These are phyloP conservation scores for Kondoa subrosea DNA, from an alignment of 768 basidiomycete genomes.

Conservation along the genomic window DNA sequence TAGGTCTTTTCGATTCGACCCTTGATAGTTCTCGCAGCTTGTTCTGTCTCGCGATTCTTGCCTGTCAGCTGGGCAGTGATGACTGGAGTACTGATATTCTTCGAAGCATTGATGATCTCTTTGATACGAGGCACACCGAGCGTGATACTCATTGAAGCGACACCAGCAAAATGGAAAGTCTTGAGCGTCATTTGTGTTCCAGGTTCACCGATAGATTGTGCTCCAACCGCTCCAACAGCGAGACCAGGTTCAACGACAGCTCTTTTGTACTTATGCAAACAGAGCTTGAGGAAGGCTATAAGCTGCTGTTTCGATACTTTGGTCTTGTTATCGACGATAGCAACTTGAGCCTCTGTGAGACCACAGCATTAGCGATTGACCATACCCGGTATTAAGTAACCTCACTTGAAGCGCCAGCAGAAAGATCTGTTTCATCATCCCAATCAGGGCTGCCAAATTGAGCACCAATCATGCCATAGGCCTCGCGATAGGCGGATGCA, in stretches of 20 bases:
- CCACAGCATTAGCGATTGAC: no score
- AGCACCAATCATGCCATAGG: constrained; percentile 69
- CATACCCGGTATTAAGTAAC: not conserved
- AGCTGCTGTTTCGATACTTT: constrained; percentile 77
- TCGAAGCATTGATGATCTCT: constrained; percentile 99
- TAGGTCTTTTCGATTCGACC: constrained; percentile 87
- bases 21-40: constrained; percentile 95
- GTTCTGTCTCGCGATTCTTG: constrained; percentile 44
- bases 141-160: constrained; percentile 99
- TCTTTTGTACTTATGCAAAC: constrained; percentile 79
- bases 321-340: constrained; percentile 63
- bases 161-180: constrained; percentile 99
- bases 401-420: constrained; percentile 45
- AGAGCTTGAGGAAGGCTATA: constrained; percentile 60
- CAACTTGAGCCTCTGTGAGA: constrained; percentile 2
- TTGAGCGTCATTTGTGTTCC: constrained; percentile 99
- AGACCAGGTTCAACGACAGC: constrained; percentile 89
- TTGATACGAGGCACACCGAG: constrained; percentile 99
- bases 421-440: constrained; percentile 60
- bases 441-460: constrained; percentile 55
- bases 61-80: constrained; percentile 82
- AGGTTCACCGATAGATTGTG: constrained; percentile 97
- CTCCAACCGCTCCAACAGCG: constrained; percentile 94
- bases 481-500: constrained; percentile 50
- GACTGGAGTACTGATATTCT: constrained; percentile 88